Base-by-base conservation (phyloP, 2,329 filamentous ascomycete genomes). In the Fusarium xyrophilum region DNA sequence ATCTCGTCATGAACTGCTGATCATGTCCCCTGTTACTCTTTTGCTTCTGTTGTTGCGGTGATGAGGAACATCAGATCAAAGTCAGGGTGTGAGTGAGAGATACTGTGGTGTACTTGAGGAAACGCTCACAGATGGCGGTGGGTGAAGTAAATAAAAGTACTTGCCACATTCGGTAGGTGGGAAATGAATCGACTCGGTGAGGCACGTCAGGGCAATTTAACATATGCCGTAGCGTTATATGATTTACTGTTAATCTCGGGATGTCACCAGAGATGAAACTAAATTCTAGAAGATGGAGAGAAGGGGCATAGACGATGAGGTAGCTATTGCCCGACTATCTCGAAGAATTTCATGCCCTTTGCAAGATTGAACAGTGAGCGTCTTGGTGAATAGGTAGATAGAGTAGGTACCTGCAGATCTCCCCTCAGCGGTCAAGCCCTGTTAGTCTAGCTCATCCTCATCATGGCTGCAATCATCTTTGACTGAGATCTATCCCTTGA, bases 401-500 rank as follows among this genome's bases (percentile, higher is more conserved):
- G 27, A 4, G 28, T 23, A 42, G 23, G 23, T 43, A 46, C 28
- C 30, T 54, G 27, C 27, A 53, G 53, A 30, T 35, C 15, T 62
- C 60, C 60, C 61, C 62, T 65, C 60, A 54, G 36, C 17, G 53
- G 60, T 47, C 38, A 35, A 39, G n/a, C 61, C 62, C 42, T 65
- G 61, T 65, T 28, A 44, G 32, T 33, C 32, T 33, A 32, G 33
- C 17, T 67, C 27, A 47, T 47, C 39, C n/a, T 67, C 27, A 51
- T 47, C 44, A n/a, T n/a, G n/a, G 40, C 14, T 39, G 60, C 44
- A 50, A 43, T 44, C 38, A 43, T 40, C 27, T 52, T 50, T 70
- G 47, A 69, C 70, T 70, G 55, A 70, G 67, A 69, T 69, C 67
- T 70, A 23, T 67, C 67, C 63, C 56, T 51, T 48, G 42, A 42